A percentile compares a stretch with the other conserved stretches of the same genome.
Evolutionary conservation across 768 basidiomycete genomes (phyloP).

Genomic region (Tricholomella constricta): DNA sequence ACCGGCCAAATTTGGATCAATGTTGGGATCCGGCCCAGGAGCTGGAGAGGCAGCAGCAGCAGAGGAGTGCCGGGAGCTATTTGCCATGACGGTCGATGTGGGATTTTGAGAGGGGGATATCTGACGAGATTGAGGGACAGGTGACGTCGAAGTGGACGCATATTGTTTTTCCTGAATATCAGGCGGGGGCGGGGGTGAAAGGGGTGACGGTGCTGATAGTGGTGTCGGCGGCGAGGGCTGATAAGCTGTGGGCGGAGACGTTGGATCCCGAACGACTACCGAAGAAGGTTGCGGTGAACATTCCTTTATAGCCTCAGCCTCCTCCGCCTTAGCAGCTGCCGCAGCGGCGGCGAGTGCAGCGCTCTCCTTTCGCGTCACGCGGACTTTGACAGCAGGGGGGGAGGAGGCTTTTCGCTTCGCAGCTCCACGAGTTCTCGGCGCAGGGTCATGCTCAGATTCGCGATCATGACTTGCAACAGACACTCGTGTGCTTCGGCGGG

Average conservation of each 20-base stretch:
- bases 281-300: neutral
- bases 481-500: conserved; percentile 15
- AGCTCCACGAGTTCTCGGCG: conserved; percentile 14
- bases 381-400: conserved; percentile 7
- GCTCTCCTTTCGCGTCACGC: conserved; percentile 12
- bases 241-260: no score
- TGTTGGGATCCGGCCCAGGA: conserved; percentile 8
- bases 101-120: neutral
- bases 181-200: no score
- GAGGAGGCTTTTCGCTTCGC: conserved; percentile 11
- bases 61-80: neutral
- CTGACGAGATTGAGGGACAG: neutral
- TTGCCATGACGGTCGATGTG: neutral
- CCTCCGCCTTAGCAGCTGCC: conserved; percentile 13
- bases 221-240: neutral
- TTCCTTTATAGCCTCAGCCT: conserved; percentile 1
- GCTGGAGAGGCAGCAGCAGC: neutral
- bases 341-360: conserved; percentile 8
- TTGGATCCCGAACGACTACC: no score
- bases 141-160: conserved; percentile 4
- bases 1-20: conserved; percentile 18
- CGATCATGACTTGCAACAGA: conserved; percentile 1
- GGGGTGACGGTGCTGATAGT: no score
- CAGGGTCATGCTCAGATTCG: conserved; percentile 6
- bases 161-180: no score